A percentile compares a stretch with the other conserved stretches of the same genome.
phyloP scores from a whole-genome alignment of 257 asterid species.

The Agastache rugosa region DNA sequence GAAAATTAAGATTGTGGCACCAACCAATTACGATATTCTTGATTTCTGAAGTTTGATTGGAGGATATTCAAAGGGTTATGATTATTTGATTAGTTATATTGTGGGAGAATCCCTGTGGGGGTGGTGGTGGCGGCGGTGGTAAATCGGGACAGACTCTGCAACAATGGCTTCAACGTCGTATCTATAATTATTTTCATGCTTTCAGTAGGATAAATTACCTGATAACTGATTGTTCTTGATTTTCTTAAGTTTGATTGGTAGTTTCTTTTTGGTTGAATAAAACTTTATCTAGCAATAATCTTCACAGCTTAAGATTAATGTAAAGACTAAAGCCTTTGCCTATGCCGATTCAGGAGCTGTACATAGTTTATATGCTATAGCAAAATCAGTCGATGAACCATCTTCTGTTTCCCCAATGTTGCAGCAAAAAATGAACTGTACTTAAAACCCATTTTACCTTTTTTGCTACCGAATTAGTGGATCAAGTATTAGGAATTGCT shows the following conservation, averaged over 20 bases:
- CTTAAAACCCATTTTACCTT: neutral
- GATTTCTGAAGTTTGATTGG: neutral
- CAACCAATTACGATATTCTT: neutral
- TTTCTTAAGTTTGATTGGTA: neutral
- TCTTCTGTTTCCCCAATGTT: neutral
- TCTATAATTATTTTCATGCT: neutral
- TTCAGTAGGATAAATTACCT: neutral
- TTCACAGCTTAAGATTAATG: neutral
- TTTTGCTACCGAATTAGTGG: neutral
- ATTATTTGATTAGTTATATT: neutral
- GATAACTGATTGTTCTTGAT: neutral
- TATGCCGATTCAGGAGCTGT: neutral
- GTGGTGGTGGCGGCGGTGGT: no score
- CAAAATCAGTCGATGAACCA: no score
- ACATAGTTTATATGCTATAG: constrained; percentile 3
- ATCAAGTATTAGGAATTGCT: neutral
- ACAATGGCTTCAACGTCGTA: neutral
- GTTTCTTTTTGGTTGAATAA: neutral
- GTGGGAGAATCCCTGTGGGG: neutral
- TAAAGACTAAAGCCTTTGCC: neutral
- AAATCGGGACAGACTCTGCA: neutral
- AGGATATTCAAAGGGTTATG: neutral
- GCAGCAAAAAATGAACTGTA: neutral
- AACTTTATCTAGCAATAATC: neutral
- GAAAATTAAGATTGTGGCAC: neutral